Conservation (phyloP, 2,329 filamentous ascomycete species). For the Fusarium tuaranense region DNA sequence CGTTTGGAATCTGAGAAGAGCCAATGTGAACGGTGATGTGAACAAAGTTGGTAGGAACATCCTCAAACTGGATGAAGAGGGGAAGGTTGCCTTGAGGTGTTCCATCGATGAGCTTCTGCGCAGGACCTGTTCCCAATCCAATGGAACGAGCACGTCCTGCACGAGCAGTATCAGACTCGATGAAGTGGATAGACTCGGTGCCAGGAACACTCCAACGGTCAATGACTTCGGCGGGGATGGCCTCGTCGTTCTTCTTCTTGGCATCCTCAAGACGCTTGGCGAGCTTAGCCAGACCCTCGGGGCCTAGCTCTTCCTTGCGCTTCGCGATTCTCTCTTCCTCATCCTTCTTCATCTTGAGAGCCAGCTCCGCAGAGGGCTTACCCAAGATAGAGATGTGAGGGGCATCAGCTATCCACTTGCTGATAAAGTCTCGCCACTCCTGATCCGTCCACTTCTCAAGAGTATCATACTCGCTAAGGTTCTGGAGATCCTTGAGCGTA, state of each 20-base stretch:
- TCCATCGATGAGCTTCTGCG: slow-evolving; percentile 81
- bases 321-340: slow-evolving; percentile 83
- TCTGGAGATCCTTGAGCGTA: slow-evolving; percentile 71
- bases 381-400: slow-evolving; percentile 90
- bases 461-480: slow-evolving; percentile 70
- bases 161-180: slow-evolving; percentile 85
- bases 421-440: slow-evolving; percentile 86
- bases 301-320: slow-evolving; percentile 82
- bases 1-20: slow-evolving; percentile 80
- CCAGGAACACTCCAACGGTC: slow-evolving; percentile 85
- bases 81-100: slow-evolving; percentile 72
- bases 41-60: slow-evolving; percentile 93
- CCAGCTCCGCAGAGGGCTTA: slow-evolving; percentile 83
- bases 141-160: slow-evolving; percentile 81
- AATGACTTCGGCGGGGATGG: slow-evolving; percentile 86
- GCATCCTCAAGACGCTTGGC: slow-evolving; percentile 82
- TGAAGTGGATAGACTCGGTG: slow-evolving; percentile 94
- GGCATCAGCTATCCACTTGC: slow-evolving; percentile 86
- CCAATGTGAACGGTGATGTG: slow-evolving; percentile 85
- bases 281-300: slow-evolving; percentile 82
- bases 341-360: slow-evolving; percentile 82
- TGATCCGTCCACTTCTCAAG: slow-evolving; percentile 84
- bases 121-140: slow-evolving; percentile 73
- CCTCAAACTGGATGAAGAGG: slow-evolving; percentile 96
- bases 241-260: slow-evolving; percentile 87